Base-by-base conservation (phyloP, 352 stramenopile genomes). In the Aphanomyces astaci region DNA sequence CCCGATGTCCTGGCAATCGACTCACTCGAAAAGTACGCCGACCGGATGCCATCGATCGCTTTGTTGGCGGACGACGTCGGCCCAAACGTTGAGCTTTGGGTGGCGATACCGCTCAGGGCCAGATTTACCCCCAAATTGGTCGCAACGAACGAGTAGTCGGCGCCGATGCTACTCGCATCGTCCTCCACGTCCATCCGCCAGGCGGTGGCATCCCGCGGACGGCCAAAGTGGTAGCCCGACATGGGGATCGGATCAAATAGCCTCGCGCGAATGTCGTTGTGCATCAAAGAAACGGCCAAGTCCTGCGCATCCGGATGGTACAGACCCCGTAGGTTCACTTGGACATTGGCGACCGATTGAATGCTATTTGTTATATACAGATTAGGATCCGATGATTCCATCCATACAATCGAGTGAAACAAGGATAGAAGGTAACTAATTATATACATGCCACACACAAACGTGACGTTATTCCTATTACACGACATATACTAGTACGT, bases 141-240 rank as follows among this genome's bases (percentile, higher is more conserved):
- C 48, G 92, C 84, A 13, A 73, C 73, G 46, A 94, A 93, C 3
- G 72, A 74, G 56, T 92, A 91, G 67, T 93, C 86, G 56, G 71
- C 84, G 1, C 86, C 86, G 9, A 89, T 73, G 2, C 80, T 84
- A 27, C 78, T 91, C 19, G 76, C 88, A 19, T 30, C 28, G 25
- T 66, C 49, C 15, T 31, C 27, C 7, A 51, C n/a, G 27, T 24
- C 22, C 13, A 49, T 19, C 15, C 25, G 19, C 30, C 2, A 22
- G 7, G 36, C 39, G 0, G 25, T 24, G 30, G 13, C 24, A 3
- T 32, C 17, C 49, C 30, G 30, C n/a, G 55, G 55, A 2, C 55
- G 46, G 30, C 66, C 66, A 28, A 64, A 69, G 3, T 27, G 17
- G 32, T 65, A 55, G 5, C 32, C 19, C 0, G 4, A 28, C 22